These are phyloP conservation scores for Fremontodendron californicum DNA, from an alignment of 345 rosid species.

Conservation along the genomic window DNA sequence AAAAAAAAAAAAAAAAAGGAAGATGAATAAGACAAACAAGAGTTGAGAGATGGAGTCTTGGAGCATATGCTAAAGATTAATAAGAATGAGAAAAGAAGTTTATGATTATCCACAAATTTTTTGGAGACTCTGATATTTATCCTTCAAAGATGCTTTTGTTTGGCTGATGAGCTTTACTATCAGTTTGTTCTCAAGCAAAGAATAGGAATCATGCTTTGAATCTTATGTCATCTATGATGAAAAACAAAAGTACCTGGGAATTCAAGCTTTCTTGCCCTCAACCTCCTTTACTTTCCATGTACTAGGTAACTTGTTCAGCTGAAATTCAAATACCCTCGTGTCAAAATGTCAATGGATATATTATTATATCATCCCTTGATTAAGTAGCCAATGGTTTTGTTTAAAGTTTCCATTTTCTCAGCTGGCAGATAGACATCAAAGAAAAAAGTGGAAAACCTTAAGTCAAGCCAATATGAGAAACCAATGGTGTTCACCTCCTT, in stretches of 20 bases:
- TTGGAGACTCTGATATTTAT: conserved; percentile 30
- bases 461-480: conserved; percentile 15
- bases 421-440: conserved; percentile 18
- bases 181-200: conserved; percentile 28
- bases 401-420: conserved; percentile 17
- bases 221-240: conserved; percentile 46
- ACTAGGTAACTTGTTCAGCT: conserved; percentile 69
- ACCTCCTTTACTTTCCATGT: conserved; percentile 26
- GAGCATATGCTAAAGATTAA: conserved; percentile 31
- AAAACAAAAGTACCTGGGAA: conserved; percentile 34
- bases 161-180: conserved; percentile 39
- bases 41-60: conserved; percentile 3
- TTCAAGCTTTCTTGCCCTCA: conserved; percentile 30
- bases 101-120: conserved; percentile 42
- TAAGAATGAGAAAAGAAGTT: conserved; percentile 15
- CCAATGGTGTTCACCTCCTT: conserved; percentile 6
- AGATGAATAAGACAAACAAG: conserved; percentile 14
- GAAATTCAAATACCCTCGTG: conserved; percentile 55
- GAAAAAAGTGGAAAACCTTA: background rate
- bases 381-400: conserved; percentile 18
- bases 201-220: conserved; percentile 39
- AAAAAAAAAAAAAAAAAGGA: conserved; percentile 22
- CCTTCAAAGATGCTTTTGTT: conserved; percentile 51
- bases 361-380: conserved; percentile 14
- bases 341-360: conserved; percentile 27